A percentile compares a stretch with the other conserved stretches of the same genome.
Conservation (phyloP, 768 basidiomycete genomes). For the Phylloporus sp. region DNA sequence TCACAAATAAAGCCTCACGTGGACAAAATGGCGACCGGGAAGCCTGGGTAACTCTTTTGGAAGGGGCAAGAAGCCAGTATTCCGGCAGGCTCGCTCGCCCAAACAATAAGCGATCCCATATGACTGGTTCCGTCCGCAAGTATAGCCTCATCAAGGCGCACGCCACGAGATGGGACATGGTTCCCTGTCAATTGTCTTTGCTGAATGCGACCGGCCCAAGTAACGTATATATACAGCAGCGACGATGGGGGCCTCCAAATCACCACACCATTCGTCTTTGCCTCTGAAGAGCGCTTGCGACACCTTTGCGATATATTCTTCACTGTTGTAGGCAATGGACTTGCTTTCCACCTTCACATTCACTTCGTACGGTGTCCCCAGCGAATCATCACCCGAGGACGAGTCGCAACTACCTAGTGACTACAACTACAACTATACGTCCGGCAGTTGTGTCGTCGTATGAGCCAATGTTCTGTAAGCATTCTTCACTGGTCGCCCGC, state of each 20-base stretch:
- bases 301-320: conserved; percentile 5
- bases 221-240: conserved; percentile 12
- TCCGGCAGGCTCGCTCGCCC: too few species aligned
- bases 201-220: neutral
- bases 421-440: neutral
- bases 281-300: neutral
- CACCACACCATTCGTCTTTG: conserved; percentile 4
- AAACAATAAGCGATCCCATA: conserved; percentile 19
- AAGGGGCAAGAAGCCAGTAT: neutral
- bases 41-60: neutral
- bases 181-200: conserved; percentile 15
- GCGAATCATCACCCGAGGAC: neutral
- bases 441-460: conserved; percentile 10
- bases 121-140: conserved; percentile 5
- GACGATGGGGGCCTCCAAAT: neutral
- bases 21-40: conserved; percentile 5
- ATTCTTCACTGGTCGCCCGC: neutral
- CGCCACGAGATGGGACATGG: neutral
- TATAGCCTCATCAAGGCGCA: neutral
- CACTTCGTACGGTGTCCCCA: neutral
- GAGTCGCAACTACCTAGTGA: conserved; percentile 13
- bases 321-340: conserved; percentile 19
- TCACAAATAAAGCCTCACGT: conserved; percentile 9
- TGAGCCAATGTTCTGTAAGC: conserved; percentile 16
- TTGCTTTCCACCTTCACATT: conserved; percentile 1